phyloP scores from a whole-genome alignment of 2,329 filamentous ascomycete species.

The Pseudogymnoascus sp. region DNA sequence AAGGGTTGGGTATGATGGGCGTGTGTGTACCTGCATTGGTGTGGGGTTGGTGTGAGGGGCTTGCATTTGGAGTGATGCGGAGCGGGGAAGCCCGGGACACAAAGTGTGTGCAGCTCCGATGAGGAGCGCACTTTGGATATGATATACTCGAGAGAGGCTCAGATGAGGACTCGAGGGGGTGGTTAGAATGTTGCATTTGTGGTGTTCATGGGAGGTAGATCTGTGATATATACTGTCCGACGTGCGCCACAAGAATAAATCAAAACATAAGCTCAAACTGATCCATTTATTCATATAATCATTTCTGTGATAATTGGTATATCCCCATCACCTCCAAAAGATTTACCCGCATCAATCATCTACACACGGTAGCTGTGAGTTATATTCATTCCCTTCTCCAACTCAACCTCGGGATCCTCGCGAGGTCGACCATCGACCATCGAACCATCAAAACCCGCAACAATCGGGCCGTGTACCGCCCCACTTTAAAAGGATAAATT shows the following conservation, averaged over 20 bases:
- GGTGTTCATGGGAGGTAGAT: conserved; percentile 1
- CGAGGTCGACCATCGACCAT: no score
- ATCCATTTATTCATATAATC: not conserved
- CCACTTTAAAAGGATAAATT: not conserved
- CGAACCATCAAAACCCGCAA: no score
- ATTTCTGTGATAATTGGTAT: no score
- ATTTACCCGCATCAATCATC: not conserved
- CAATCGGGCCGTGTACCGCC: not conserved
- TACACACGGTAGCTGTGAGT: no score
- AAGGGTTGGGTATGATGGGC: not conserved
- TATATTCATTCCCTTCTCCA: no score
- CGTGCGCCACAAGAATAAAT: not conserved
- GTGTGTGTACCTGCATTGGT: not conserved
- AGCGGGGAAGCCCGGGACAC: not conserved
- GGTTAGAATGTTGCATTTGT: not conserved
- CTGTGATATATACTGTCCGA: not conserved
- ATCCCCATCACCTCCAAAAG: not conserved
- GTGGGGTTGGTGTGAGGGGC: not conserved
- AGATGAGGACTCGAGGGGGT: not conserved
- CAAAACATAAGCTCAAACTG: not conserved
- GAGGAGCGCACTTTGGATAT: not conserved
- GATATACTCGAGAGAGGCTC: not conserved
- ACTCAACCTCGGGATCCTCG: no score
- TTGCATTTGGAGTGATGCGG: not conserved
- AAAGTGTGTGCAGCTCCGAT: not conserved